Base-by-base conservation (phyloP, 1,139 yeast species). In the Saccharomyces hybrid region DNA sequence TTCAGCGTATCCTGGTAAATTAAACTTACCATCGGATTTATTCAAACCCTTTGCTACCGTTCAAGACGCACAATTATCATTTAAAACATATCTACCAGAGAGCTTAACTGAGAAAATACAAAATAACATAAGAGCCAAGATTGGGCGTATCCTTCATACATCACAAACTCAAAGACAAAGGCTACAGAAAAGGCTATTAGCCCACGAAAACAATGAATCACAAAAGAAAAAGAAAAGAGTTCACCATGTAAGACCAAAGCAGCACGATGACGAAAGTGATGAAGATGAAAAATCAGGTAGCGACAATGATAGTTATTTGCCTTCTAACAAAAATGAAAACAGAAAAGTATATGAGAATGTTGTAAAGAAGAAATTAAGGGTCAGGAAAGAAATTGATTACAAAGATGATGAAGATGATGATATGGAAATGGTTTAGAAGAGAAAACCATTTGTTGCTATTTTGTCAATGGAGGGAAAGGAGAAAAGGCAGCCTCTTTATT, bases 1-100 rank as follows among this genome's bases (percentile, higher is more conserved):
- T 57, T 80, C 83, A 32, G 82, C 91, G 0, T 90, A 93, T 83
- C 95, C 96, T 0, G 95, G 93, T 0, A 85, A 84, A 61, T 69
- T 86, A 29, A 80, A 80, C 38, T 70, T 89, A 28, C 85, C 95
- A 0, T 70, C 76, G 11, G 96, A 88, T 63, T 69, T 86, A 9
- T 88, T 77, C 68, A 72, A 76, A 11, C 82, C 87, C 0, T 83
- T 85, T 77, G 64, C 64, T 23, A 65, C 67, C 5, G 57, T 66
- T 5, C 61, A 65, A 29, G 76, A 72, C 51, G 74, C 75, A 11
- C 74, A 69, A 50, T 60, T 62, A 8, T 61, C 70, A 2, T 67
- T 68, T 48, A 65, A 60, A 32, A 61, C 65, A 4, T 66, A 63
- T 52, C 53, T 68, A 32, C 56, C 57, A 4, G 64, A 64, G 1